Evolutionary conservation across 2,329 filamentous ascomycete genomes (phyloP), one percentile per base, ranked within the genome.

Genomic region (Scedosporium boydii): DNA sequence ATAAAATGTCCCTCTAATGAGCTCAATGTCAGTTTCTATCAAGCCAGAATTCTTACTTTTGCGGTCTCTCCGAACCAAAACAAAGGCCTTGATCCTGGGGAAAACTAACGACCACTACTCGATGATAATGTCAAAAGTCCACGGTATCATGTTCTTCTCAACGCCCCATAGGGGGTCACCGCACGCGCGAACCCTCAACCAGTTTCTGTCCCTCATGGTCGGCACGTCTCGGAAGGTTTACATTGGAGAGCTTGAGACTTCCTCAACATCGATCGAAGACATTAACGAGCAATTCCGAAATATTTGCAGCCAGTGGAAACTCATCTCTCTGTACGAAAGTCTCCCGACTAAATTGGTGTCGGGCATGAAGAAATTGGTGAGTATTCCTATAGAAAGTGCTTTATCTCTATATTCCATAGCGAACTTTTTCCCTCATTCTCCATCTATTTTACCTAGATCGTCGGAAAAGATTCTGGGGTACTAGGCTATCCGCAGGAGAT

Each of bases 301-400:
- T 3, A 42, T 42, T 21, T 59, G 58, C 18, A 26, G 18, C 34
- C 34, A 23, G 2, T 46, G 38, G 38, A n/a, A 21, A 23, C 58
- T 59, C 41, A 41, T 59, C 18, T 59, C 58, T 18, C 23, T 59
- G 21, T 59, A 59, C 21, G 58, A 59, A 26, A 59, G 29, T 14
- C 21, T 26, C 16, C 58, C 58, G 7, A 59, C 58, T 4, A 42
- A 21, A n/a, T 26, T 59, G 6, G 14, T 46, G 44, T 16, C 44
- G 44, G 44, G 44, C 4, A 12, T 46, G 44, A 46, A 46, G 18
- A 46, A 21, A 46, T 46, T 46, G 44, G 44, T 46, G 44, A 46
- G 29, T 34, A 34, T 34, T 34, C 29, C 29, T 9, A 6, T 5
- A 34, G 29, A 34, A 34, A 34, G 6, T 34, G 44, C 44, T 46